These are phyloP conservation scores for Neofusicoccum sp. DNA, from an alignment of 2,329 filamentous ascomycete genomes.

Conservation along the genomic window DNA sequence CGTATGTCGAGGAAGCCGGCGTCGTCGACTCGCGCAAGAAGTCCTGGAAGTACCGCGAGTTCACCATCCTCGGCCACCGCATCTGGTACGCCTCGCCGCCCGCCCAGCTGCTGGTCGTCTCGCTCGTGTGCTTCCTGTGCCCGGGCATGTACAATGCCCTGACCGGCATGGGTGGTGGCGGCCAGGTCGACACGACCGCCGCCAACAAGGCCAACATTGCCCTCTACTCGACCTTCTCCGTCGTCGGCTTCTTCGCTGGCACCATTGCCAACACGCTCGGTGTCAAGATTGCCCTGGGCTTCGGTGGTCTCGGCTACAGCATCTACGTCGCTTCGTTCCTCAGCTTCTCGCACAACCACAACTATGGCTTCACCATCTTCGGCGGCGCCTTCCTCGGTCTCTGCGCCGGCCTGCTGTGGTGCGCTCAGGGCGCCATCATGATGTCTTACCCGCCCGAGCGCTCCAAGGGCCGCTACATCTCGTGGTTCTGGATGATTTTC, in stretches of 20 bases:
- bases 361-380: conserved; percentile 73
- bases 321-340: conserved; percentile 74
- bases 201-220: conserved; percentile 70
- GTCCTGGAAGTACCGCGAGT: conserved; percentile 52
- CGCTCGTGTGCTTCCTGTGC: conserved; percentile 57
- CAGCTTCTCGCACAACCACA: conserved; percentile 68
- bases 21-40: conserved; percentile 39
- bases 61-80: conserved; percentile 44
- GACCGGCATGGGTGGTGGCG: conserved; percentile 54
- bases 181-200: conserved; percentile 53
- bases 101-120: conserved; percentile 52
- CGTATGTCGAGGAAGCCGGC: conserved; percentile 28
- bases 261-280: conserved; percentile 79
- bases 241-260: conserved; percentile 65
- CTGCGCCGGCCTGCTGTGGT: conserved; percentile 80
- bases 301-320: conserved; percentile 77
- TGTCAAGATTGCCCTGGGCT: conserved; percentile 66
- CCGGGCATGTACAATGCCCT: conserved; percentile 59
- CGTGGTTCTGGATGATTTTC: conserved; percentile 94
- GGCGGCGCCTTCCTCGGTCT: conserved; percentile 75
- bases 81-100: conserved; percentile 55
- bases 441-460: conserved; percentile 84
- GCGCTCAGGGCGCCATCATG: conserved; percentile 82
- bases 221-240: conserved; percentile 71
- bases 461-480: conserved; percentile 85